Conservation (phyloP, 495 filamentous ascomycete species). For the Ramalina intermedia region DNA sequence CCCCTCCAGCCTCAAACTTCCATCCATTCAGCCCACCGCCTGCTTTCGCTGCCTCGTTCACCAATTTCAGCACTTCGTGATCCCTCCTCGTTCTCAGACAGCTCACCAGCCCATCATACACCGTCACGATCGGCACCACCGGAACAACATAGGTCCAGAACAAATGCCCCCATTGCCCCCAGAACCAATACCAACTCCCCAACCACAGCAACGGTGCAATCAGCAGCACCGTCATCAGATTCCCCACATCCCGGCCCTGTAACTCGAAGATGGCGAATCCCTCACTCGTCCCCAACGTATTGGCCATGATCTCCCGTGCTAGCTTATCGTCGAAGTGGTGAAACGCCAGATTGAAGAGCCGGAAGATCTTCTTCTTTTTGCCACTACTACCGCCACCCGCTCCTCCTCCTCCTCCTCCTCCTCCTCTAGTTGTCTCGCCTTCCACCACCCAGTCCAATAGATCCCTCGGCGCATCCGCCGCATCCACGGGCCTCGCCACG, state of each 20-base stretch:
- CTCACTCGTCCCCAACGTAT: conserved; percentile 46
- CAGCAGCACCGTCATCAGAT: conserved; percentile 37
- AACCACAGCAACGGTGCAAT: conserved; percentile 40
- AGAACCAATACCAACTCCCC: conserved; percentile 45
- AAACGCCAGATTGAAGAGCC: conserved; percentile 59
- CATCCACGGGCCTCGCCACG: conserved; percentile 45
- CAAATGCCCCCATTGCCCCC: conserved; percentile 40
- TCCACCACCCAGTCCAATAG: neutral
- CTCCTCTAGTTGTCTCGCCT: neutral
- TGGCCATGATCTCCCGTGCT: conserved; percentile 41
- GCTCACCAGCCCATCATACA: conserved; percentile 53
- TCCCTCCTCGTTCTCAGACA: conserved; percentile 48
- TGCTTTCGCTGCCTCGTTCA: conserved; percentile 34
- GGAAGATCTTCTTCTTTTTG: conserved; percentile 28
- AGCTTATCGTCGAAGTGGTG: conserved; percentile 58
- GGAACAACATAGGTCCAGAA: conserved; percentile 53
- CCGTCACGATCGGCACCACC: conserved; percentile 45
- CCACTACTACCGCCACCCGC: neutral
- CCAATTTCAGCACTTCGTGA: conserved; percentile 43
- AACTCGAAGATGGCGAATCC: conserved; percentile 67
- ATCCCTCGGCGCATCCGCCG: conserved; percentile 14
- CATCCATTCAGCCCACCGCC: conserved; percentile 28
- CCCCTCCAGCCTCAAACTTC: conserved; percentile 38
- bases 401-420: neutral
- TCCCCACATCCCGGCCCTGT: conserved; percentile 41